Conservation (phyloP, 257 asterid species). For the Haberlea rhodopensis region DNA sequence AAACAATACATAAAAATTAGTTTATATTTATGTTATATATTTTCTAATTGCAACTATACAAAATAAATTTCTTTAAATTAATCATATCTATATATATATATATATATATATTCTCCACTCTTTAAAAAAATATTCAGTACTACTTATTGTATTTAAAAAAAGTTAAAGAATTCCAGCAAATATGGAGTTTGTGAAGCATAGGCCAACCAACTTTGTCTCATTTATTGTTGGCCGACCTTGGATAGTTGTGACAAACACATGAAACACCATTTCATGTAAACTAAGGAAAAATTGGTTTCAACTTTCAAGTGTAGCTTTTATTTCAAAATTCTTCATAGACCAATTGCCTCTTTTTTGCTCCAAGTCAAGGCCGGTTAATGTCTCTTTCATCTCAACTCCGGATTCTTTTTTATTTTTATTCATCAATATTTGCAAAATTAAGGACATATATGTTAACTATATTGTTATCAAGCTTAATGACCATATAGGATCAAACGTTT, state of each 20-base stretch:
- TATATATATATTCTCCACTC: too few species aligned
- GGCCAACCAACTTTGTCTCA: slow-evolving; percentile 49
- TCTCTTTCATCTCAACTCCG: slow-evolving; percentile 15
- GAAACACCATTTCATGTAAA: slow-evolving; percentile 13
- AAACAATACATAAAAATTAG: too few species aligned
- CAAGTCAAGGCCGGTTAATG: slow-evolving; percentile 3
- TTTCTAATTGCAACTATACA: too few species aligned
- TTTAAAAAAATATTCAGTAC: too few species aligned
- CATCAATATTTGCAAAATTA: too few species aligned
- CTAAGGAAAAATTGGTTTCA: neutral
- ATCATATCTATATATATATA: too few species aligned
- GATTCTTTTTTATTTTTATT: slow-evolving; percentile 10
- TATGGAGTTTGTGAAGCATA: slow-evolving; percentile 18
- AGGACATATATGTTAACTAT: too few species aligned
- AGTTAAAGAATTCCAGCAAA: neutral
- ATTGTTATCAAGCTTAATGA: too few species aligned
- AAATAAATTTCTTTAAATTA: too few species aligned
- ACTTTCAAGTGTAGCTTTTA: neutral
- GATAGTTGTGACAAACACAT: slow-evolving; percentile 15
- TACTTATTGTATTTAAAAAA: too few species aligned
- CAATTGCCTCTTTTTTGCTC: slow-evolving; percentile 23
- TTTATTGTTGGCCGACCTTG: slow-evolving; percentile 59
- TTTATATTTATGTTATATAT: too few species aligned
- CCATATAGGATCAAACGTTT: too few species aligned
- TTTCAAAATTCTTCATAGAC: slow-evolving; percentile 31